Evolutionary conservation across 495 filamentous ascomycete species (phyloP).

Genomic region (Lasiosphaeria miniovina): DNA sequence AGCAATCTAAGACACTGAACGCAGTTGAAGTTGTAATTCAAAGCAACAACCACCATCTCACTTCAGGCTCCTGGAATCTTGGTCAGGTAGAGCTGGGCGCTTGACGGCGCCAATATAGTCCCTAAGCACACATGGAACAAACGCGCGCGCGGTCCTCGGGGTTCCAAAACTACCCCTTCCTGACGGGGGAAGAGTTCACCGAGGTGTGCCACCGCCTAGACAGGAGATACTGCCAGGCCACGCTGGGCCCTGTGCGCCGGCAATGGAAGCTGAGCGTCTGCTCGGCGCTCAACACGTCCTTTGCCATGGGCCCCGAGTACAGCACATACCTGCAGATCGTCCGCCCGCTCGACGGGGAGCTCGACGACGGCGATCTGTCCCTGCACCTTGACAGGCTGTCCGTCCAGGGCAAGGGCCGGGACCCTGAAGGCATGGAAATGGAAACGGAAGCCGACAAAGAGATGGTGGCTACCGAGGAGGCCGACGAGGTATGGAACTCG

Average conservation of each 20-base stretch:
- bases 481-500: slow-evolving; percentile 36
- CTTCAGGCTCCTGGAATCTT: too few species aligned
- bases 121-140: background rate
- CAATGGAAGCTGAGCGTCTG: slow-evolving; percentile 41
- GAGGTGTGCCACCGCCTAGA: slow-evolving; percentile 58
- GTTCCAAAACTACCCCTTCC: slow-evolving; percentile 51
- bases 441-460: slow-evolving; percentile 19
- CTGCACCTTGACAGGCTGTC: slow-evolving; percentile 38
- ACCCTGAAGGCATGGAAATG: slow-evolving; percentile 1
- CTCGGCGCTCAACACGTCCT: slow-evolving; percentile 33
- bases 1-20: too few species aligned
- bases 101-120: too few species aligned
- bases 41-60: too few species aligned
- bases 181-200: slow-evolving; percentile 58
- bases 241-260: slow-evolving; percentile 44
- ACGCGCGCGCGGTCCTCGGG: slow-evolving; percentile 15
- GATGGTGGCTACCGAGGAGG: slow-evolving; percentile 45
- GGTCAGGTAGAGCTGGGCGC: too few species aligned
- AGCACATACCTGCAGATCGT: slow-evolving; percentile 49
- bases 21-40: too few species aligned
- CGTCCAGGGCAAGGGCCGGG: slow-evolving; percentile 25
- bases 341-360: slow-evolving; percentile 39
- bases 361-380: slow-evolving; percentile 42
- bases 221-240: slow-evolving; percentile 50
- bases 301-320: slow-evolving; percentile 29